Base-by-base conservation (phyloP, 139 green algal genomes). In the Medakamo hakoo region DNA sequence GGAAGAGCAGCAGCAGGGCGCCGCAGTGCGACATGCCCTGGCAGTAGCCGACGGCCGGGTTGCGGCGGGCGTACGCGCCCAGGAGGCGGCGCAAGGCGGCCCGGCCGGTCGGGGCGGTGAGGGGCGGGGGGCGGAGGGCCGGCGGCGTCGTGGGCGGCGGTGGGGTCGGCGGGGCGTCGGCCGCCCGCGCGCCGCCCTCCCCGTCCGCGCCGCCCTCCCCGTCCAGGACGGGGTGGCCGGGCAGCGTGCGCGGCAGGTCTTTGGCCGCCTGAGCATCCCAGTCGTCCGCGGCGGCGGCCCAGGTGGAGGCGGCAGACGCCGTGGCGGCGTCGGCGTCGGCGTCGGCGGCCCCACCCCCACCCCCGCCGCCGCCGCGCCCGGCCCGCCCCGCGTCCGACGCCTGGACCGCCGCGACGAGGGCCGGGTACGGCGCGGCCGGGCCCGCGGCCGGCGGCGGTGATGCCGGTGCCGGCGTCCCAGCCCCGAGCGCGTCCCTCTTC, bases 1-100 rank as follows among this genome's bases (percentile, higher is more conserved):
- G 83, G 59, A 92, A 80, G 49, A 95, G 68, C 63, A 90, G 67
- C 77, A 96, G 76, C 52, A 72, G 66, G 2, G 79, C 88, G 1
- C 76, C 89, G 27, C 95, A 60, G 63, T 94, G 94, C 72, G 95
- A 95, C 70, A 95, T 84, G 31, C 87, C 86, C 79, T 94, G 86
- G 69, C 84, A 93, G 73, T 95, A 95, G 19, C 87, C 87, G 21
- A 93, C 79, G 20, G 59, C 23, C 0, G 78, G 66, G 67, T 90
- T 91, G 66, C 84, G 75, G 20, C 76, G 66, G 14, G 82, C 65
- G 69, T 86, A 95, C 22, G 85, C 83, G 1, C 70, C 71, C 63
- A 95, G 69, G 29, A 95, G 76, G 16, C 77, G 65, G 20, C 83
- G 71, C 68, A 95, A 76, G 18, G 72, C 77, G 14, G 56, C 66